phyloP scores from a whole-genome alignment of 306 rosid species.

The Spatholobus suberectus region DNA sequence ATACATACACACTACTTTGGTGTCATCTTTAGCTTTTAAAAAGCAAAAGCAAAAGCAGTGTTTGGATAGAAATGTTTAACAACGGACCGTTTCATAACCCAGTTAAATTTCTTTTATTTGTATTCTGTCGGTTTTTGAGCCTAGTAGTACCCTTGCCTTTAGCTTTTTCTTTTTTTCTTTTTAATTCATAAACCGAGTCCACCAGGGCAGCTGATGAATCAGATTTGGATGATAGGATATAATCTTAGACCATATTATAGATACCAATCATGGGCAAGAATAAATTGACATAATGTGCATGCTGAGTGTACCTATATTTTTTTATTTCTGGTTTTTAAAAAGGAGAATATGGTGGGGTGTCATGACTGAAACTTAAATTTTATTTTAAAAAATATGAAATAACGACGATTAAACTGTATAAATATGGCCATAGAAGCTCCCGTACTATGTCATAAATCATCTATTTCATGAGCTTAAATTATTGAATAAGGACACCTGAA shows the following conservation, averaged over 20 bases:
- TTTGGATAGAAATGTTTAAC: conserved; percentile 60
- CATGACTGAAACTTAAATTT: conserved; percentile 1
- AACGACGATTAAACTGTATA: background rate
- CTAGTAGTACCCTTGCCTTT: conserved; percentile 24
- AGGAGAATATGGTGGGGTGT: conserved; percentile 34
- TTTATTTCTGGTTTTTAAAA: conserved; percentile 25
- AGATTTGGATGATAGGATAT: conserved; percentile 44
- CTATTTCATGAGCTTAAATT: background rate
- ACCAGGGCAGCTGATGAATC: conserved; percentile 31
- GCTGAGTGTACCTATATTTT: conserved; percentile 46
- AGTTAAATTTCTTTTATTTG: conserved; percentile 28
- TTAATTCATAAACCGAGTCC: conserved; percentile 30
- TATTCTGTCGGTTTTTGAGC: conserved; percentile 43
- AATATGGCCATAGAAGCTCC: background rate
- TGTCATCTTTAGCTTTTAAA: conserved; percentile 73
- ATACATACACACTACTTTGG: conserved; percentile 50
- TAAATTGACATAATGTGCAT: conserved; percentile 30
- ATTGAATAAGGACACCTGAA: conserved; percentile 30
- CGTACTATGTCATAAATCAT: conserved; percentile 2
- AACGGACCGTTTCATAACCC: conserved; percentile 62
- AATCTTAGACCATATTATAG: conserved; percentile 39
- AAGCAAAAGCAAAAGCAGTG: conserved; percentile 77
- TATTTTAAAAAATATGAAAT: background rate
- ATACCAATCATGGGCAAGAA: conserved; percentile 46
- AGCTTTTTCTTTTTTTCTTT: conserved; percentile 14